Base-by-base conservation (phyloP, 768 basidiomycete genomes). In the Suillus americanus region DNA sequence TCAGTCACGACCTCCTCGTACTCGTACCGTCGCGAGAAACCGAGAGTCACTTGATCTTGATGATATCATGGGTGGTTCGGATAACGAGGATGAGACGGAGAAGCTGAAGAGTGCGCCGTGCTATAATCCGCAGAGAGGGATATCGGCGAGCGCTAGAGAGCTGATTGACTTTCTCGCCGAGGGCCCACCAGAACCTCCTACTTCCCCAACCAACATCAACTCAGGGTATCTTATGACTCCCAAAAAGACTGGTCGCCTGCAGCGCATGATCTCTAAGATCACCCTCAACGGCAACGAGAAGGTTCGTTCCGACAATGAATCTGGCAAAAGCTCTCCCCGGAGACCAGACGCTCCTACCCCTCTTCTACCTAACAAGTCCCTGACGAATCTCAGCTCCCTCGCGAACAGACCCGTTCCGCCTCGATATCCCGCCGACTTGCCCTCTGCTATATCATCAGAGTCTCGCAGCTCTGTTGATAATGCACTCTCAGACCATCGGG, bases 211-310 rank as follows among this genome's bases (percentile, higher is more conserved):
- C 14, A 73, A 79, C 55, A 82, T 83, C 30, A 80, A 79, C 62
- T 73, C 75, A 8, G 84, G 85, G 64, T 79, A 81, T 30, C 68
- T 79, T 35, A 73, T 74, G 63, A 79, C 72, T 65, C 71, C 66
- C 64, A 78, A 75, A 70, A 87, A 87, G 75, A 82, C 81, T 62
- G 86, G 86, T 56, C 83, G 91, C 30, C 78, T 95, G 65, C 89
- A 90, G 75, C 85, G 88, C 67, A 93, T 95, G 88, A 90, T 95
- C 69, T 93, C 92, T 23, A 89, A 87, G 69, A 79, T 94, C 33
- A 88, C 85, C 43, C 78, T 86, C 66, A 82, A 83, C 23, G 63
- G 73, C 61, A 53, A 66, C 41, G 67, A 69, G 59, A 64, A 64
- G 18, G 43, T 35, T 28, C 63, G 63, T 30, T 20, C 35, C 18